Evolutionary conservation across 2,329 filamentous ascomycete genomes (phyloP), one percentile per base, ranked within the genome.

Genomic region (Sphaerostilbella broomeana): DNA sequence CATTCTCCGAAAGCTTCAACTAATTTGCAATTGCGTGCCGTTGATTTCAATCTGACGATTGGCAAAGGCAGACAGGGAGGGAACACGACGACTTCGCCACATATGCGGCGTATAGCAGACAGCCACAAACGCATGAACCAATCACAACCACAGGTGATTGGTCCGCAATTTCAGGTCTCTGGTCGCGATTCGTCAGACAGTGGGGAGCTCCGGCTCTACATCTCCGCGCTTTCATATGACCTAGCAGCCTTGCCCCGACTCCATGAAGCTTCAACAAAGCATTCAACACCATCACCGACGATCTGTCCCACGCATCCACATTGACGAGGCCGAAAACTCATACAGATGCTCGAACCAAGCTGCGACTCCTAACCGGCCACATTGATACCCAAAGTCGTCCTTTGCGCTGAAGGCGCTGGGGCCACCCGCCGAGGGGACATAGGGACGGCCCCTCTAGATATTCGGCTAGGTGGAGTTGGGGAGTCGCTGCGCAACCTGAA

Each of bases 401-500:
- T 10, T 40, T 40, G 35, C 40, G 34, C 40, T 20, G 25, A 24
- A 24, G 26, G 20, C 39, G 31, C 38, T 20, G 15, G 24, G 30
- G 19, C 18, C 15, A 22, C 36, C 21, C 26, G 11, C 16, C 24
- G 12, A 26, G 18, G n/a, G 17, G 27, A 29, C 11, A 26, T 18
- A 21, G 21, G 24, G 33, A 24, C 25, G 33, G 22, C 16, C 22
- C 27, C 33, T 15, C 33, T 24, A 27, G n/a, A n/a, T n/a, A n/a
- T n/a, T n/a, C 32, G 20, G 21, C 12, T 10, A 22, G 13, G 11
- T 29, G 6, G 25, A 40, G 15, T 15, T 15, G 16, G 16, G 33
- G 18, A 20, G n/a, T 21, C 18, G 20, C 32, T 35, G 38, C 18
- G 33, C 42, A 50, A 37, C 33, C 22, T 34, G 37, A 32, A 51